Evolutionary conservation across 148 eudicot genomes (phyloP), one percentile per base, ranked within the genome.

Genomic region (Arbutus unedo): DNA sequence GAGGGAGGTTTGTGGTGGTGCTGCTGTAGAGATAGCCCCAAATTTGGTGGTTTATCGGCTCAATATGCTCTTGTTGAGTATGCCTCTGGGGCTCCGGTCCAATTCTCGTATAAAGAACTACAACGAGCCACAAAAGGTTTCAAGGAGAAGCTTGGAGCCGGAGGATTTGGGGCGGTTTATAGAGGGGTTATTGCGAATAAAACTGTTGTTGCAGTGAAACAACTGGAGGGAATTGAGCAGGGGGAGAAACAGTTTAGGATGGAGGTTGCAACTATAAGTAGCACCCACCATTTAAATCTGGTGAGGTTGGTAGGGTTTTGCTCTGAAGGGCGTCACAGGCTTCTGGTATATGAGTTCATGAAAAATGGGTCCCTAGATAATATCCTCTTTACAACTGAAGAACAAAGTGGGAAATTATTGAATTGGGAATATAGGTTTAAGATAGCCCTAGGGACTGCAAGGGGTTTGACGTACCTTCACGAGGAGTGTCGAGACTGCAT

Each of bases 211-310:
- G 98, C 98, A 3, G 96, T 92, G 70, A 95, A 95, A 82, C 92
- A 89, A 81, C 88, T 95, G 5, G 97, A 95, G 82, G 97, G 97
- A 64, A 92, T 93, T 73, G 98, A 90, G 85, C 97, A 93, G 77
- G 98, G 97, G 6, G 98, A 95, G 91, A 95, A 89, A 74, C 97
- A 95, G 81, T 95, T 95, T 82, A 85, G 97, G 74, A 93, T 93
- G 96, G 98, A 95, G 82, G 98, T 95, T 8, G 97, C 97, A 25
- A 92, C 98, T 18, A 95, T 95, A 15, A 92, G 94, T 59, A 95
- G 97, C 83, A 95, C 97, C 48, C 98, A 95, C 81, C 98, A 95
- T 87, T 84, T 93, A 82, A 95, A 95, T 81, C 81, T 95, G 83
- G 94, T 95, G 79, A 89, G 96, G 81, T 74, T 95, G 84, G 90